These are phyloP conservation scores for Pythium aphanidermatum DNA, from an alignment of 352 stramenopile species.

Conservation along the genomic window DNA sequence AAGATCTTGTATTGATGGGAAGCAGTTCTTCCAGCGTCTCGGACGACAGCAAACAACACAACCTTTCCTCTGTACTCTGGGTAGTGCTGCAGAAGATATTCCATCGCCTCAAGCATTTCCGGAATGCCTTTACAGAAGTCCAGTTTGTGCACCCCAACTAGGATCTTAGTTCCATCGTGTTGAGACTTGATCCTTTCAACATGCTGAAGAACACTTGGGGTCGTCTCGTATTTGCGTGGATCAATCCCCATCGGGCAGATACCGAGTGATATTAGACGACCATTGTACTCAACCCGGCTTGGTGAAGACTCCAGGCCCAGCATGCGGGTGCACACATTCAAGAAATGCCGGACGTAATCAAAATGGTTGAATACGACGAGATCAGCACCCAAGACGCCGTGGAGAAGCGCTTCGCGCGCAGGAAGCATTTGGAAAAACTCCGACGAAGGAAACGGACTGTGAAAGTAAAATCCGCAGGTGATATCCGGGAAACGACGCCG, in stretches of 20 bases:
- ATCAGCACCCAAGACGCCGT: slow-evolving; percentile 80
- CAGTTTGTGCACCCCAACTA: slow-evolving; percentile 73
- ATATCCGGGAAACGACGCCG: slow-evolving; percentile 69
- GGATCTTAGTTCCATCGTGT: slow-evolving; percentile 67
- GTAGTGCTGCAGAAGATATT: slow-evolving; percentile 85
- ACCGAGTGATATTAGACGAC: slow-evolving; percentile 77
- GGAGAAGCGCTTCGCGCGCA: slow-evolving; percentile 62
- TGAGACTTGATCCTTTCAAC: slow-evolving; percentile 45
- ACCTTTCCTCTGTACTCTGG: slow-evolving; percentile 91
- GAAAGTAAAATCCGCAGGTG: slow-evolving; percentile 86
- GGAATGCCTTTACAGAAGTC: slow-evolving; percentile 85
- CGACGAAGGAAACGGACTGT: slow-evolving; percentile 86
- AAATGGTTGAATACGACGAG: slow-evolving; percentile 89
- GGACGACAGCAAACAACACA: slow-evolving; percentile 92
- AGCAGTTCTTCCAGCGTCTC: slow-evolving; percentile 52
- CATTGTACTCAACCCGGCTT: slow-evolving; percentile 84
- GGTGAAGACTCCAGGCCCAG: slow-evolving; percentile 81
- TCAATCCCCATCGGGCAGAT: slow-evolving; percentile 90
- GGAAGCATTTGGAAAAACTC: slow-evolving; percentile 90
- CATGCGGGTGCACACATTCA: slow-evolving; percentile 81
- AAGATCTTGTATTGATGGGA: slow-evolving; percentile 77
- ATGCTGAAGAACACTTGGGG: slow-evolving; percentile 40
- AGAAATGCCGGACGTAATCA: slow-evolving; percentile 86
- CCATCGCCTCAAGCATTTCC: slow-evolving; percentile 87
- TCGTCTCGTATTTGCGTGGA: slow-evolving; percentile 74